Evolutionary conservation across 192 early-diverging fungal species (phyloP), one percentile per base, ranked within the genome.

Genomic region (Umbelopsis isabellina): DNA sequence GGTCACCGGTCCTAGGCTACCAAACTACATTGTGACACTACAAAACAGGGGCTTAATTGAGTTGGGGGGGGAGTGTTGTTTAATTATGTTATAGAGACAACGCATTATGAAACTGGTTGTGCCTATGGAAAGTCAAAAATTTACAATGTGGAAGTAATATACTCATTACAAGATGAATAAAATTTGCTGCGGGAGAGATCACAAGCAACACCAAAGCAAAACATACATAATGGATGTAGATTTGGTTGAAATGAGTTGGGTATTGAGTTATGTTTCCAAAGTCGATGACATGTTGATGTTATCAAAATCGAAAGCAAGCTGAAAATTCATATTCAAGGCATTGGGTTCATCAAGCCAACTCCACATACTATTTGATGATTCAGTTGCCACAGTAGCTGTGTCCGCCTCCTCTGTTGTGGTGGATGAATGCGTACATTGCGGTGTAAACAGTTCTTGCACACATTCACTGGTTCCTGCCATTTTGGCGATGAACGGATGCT

Each of bases 211-310:
- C 16, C 10, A 23, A 21, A 21, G 8, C 8, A 51, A 23, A 6
- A 51, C 3, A n/a, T 21, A 3, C 4, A 23, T 13, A 9, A 20
- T 10, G 21, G 21, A 52, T 52, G 22, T 25, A 4, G 51, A 23
- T 52, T 21, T 13, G 51, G 50, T 52, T 52, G 22, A 52, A 50
- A 25, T 25, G 51, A 12, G 12, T 30, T 30, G 51, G 51, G 51
- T 52, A 52, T 50, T 52, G 55, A 35, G n/a, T 61, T 25, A 61
- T 18, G 27, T 61, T 61, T 61, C 55, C 55, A 61, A 16, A 27
- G 55, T 61, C 12, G 55, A 35, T 16, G 55, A 61, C 25, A 61
- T 15, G 3, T 61, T 25, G 33, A 61, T 25, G 55, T 61, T 16
- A 61, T 61, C 55, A 35, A 61, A 61, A 35, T 61, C 55, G 6